Base-by-base conservation (phyloP, 1,284 basidiomycete species). In the Hymenochaete sp. region DNA sequence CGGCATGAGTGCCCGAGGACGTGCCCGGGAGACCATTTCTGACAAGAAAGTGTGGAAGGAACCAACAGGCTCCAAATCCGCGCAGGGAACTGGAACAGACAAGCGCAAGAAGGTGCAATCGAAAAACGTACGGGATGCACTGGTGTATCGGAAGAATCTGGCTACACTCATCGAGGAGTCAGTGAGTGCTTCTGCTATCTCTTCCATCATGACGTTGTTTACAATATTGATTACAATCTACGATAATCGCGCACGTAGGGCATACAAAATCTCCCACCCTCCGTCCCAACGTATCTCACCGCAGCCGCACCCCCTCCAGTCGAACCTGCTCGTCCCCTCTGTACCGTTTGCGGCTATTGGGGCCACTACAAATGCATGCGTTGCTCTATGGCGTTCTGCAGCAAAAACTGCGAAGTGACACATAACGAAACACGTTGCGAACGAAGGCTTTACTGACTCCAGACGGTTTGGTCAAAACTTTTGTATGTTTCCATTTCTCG, bases 31-130 rank as follows among this genome's bases (percentile, higher is more conserved):
- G 55, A 76, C 75, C 13, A 78, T 85, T 43, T 84, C 82, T 33
- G 82, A 86, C 68, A 82, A 82, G 64, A 73, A 77, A 19, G 53
- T 57, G 5, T 57, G 57, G 48, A 56, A 59, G 44, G 65, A 73
- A 47, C 66, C 68, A 8, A 68, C 70, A 40, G n/a, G n/a, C n/a
- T n/a, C n/a, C n/a, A n/a, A n/a, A n/a, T n/a, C n/a, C n/a, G n/a
- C n/a, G n/a, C n/a, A n/a, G n/a, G n/a, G n/a, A n/a, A n/a, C n/a
- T n/a, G n/a, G n/a, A n/a, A n/a, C n/a, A n/a, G n/a, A n/a, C n/a
- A n/a, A n/a, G n/a, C 73, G 67, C 57, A 80, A 77, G 67, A 87
- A 83, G 64, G 87, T 85, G 58, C 79, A 82, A n/a, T 82, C 75
- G 14, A 82, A 82, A 76, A 80, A 75, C 55, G 75, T 90, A 40